These are phyloP conservation scores for Fraxinus velutina DNA, from an alignment of 305 asterid genomes.

Conservation along the genomic window DNA sequence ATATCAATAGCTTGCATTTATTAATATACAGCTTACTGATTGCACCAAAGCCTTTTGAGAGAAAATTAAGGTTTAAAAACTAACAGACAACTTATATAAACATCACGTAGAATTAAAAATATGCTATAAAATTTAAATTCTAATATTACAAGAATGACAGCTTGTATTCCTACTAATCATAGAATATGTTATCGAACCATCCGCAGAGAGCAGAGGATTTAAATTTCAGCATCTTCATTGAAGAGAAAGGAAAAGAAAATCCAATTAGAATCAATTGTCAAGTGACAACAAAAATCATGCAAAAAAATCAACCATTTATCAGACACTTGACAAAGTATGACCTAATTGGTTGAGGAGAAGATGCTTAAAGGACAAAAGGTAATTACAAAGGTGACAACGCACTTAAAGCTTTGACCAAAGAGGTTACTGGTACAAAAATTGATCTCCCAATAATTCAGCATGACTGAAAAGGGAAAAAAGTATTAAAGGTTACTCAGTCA, in stretches of 20 bases:
- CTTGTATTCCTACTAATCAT: slow-evolving; percentile 13
- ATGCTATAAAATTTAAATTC: background rate
- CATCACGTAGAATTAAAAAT: background rate
- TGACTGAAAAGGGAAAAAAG: background rate
- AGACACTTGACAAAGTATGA: background rate
- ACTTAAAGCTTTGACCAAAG: background rate
- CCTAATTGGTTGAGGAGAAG: background rate
- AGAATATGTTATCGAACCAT: slow-evolving; percentile 11
- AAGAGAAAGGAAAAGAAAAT: background rate
- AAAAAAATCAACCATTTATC: background rate
- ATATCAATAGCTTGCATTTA: background rate
- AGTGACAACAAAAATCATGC: background rate
- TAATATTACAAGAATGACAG: slow-evolving; percentile 4
- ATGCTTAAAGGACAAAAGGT: background rate
- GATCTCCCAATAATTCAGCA: background rate
- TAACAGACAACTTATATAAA: slow-evolving; percentile 13
- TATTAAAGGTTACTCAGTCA: background rate
- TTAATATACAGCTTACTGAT: background rate
- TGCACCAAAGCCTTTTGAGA: slow-evolving; percentile 3
- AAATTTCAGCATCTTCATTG: slow-evolving; percentile 5
- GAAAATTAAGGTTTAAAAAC: background rate
- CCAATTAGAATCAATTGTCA: slow-evolving; percentile 9
- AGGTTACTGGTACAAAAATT: background rate
- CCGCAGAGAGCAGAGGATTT: slow-evolving; percentile 1
- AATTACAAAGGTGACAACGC: background rate